These are phyloP conservation scores for Solanum rostratum DNA, from an alignment of 257 asterid species.

Conservation along the genomic window DNA sequence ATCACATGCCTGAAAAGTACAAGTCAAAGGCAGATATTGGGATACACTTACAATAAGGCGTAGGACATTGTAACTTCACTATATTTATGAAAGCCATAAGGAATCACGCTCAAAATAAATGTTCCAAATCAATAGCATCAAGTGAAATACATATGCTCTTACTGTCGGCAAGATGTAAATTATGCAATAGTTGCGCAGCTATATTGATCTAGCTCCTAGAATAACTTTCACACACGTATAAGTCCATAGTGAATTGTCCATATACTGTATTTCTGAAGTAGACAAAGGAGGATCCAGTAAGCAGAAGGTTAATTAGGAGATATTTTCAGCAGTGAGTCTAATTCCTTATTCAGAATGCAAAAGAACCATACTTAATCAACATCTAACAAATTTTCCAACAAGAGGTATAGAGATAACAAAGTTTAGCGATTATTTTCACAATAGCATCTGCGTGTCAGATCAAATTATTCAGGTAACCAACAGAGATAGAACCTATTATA, in stretches of 20 bases:
- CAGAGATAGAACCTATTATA: neutral
- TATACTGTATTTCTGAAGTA: neutral
- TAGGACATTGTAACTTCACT: neutral
- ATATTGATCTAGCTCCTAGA: neutral
- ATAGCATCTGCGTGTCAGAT: neutral
- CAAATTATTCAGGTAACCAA: neutral
- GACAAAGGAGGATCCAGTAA: neutral
- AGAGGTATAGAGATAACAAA: neutral
- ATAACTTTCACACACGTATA: neutral
- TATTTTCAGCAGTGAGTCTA: neutral
- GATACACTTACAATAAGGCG: neutral
- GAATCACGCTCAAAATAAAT: neutral
- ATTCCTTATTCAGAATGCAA: neutral
- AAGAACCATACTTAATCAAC: neutral
- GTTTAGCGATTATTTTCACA: neutral
- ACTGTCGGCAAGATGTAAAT: neutral
- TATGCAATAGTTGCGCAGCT: neutral
- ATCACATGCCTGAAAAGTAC: constrained; percentile 54
- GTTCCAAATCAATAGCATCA: neutral
- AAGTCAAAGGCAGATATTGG: neutral
- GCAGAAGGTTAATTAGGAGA: neutral
- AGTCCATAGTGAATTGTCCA: neutral
- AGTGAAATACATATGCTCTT: neutral
- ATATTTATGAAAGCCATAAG: neutral
- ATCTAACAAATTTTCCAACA: neutral